Evolutionary conservation across 192 early-diverging fungal genomes (phyloP), one percentile per base, ranked within the genome.

Genomic region (Chytriomyces sp.): DNA sequence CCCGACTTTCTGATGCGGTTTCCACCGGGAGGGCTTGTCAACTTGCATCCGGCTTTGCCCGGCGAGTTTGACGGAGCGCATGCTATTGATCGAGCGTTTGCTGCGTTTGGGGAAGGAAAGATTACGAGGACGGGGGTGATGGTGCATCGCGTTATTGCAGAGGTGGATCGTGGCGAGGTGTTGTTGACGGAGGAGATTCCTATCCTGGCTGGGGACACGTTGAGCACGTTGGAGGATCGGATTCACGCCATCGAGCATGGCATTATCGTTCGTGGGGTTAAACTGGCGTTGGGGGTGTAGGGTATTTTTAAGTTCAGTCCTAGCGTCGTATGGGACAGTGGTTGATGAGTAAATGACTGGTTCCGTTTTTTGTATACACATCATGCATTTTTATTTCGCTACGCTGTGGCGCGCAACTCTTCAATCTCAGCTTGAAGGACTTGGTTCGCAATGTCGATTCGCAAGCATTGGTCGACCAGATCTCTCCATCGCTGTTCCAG

Each of bases 1-100:
- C 85, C 94, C 6, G 85, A 88, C 28, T 99, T 98, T 75, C 78
- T 99, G 61, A 82, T 89, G 45, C 61, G 81, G 71, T 96, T 98
- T 78, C 83, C 88, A 18, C 43, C 69, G 7, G 76, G 82, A 3
- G 87, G 86, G 53, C 86, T 99, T 67, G 94, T 99, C 81, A 99
- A 99, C 84, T 84, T 99, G 70, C 98, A 99, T 69, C 98, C 97
- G 24, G 96, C 98, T 2, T 84, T 99, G 35, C 98, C 98, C 7
- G 96, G 96, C 50, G 88, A 93, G 80, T 95, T 99, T 81, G 96
- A 98, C 75, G 98, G 98, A n/a, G 95, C 96, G 0, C 88, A 95
- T 72, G 95, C 98, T 13, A 98, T 99, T 66, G 94, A 95, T 61
- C 85, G 97, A 11, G 98, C 98, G 5, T 97, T 89, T 79, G 89